Evolutionary conservation across 768 basidiomycete genomes (phyloP).

Genomic region (Macrolepiota dolichaula): DNA sequence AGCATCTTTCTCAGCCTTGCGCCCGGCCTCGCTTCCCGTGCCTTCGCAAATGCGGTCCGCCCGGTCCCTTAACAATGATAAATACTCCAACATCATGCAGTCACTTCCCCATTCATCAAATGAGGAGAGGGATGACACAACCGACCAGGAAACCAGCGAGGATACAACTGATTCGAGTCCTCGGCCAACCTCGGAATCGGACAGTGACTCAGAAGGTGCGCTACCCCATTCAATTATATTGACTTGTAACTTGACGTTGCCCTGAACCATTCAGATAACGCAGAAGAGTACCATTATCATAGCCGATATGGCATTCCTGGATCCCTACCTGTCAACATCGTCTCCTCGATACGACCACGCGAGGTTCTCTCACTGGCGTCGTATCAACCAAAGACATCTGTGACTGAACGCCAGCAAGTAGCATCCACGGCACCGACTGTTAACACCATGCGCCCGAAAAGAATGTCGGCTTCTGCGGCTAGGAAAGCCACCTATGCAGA

Average conservation of each 20-base stretch:
- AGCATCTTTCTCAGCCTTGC: slow-evolving; percentile 54
- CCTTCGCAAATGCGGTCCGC: slow-evolving; percentile 56
- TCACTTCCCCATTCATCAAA: slow-evolving; percentile 24
- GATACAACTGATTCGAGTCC: slow-evolving; percentile 14
- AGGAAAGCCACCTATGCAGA: slow-evolving; percentile 66
- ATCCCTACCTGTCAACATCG: slow-evolving; percentile 67
- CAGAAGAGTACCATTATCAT: not conserved
- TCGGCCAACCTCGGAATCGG: slow-evolving; percentile 8
- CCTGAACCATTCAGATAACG: not conserved
- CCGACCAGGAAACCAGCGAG: slow-evolving; percentile 7
- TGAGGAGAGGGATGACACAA: slow-evolving; percentile 13
- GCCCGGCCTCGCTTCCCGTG: slow-evolving; percentile 67
- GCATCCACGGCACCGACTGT: slow-evolving; percentile 25
- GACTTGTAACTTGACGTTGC: not conserved
- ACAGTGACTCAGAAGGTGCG: slow-evolving; percentile 10
- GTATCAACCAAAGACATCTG: slow-evolving; percentile 49
- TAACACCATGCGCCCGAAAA: slow-evolving; percentile 16
- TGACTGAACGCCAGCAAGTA: slow-evolving; percentile 31
- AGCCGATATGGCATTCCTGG: slow-evolving; percentile 35
- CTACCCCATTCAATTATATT: not conserved
- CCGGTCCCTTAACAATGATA: slow-evolving; percentile 34
- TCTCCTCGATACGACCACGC: slow-evolving; percentile 27
- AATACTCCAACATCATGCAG: slow-evolving; percentile 31
- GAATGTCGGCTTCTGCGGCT: slow-evolving; percentile 41
- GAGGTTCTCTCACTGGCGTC: slow-evolving; percentile 50